Evolutionary conservation across 2,329 filamentous ascomycete genomes (phyloP).

Genomic region (Fusarium brachygibbosum): DNA sequence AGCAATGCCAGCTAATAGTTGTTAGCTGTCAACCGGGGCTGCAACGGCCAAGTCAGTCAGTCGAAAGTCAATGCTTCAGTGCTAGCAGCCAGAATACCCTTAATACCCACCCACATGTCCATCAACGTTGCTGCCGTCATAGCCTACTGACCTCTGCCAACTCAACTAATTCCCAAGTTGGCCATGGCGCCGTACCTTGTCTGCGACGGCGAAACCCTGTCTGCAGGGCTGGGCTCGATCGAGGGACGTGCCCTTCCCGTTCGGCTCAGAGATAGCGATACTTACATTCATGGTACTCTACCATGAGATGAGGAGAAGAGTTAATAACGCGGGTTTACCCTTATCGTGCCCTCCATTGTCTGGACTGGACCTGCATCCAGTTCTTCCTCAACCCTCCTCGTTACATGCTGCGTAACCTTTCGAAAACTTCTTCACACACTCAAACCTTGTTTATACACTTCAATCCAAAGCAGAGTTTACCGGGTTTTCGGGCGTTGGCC

Average conservation of each 20-base stretch:
- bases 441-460: slow-evolving; percentile 11
- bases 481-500: slow-evolving; percentile 21
- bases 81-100: slow-evolving; percentile 20
- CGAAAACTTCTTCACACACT: slow-evolving; percentile 28
- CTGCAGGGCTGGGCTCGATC: slow-evolving; percentile 36
- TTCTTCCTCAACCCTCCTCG: slow-evolving; percentile 20
- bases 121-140: slow-evolving; percentile 41
- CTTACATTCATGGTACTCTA: slow-evolving; percentile 29
- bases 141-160: slow-evolving; percentile 28
- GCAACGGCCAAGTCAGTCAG: slow-evolving; percentile 26
- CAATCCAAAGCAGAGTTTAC: slow-evolving; percentile 39
- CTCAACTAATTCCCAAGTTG: slow-evolving; percentile 41
- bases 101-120: slow-evolving; percentile 33
- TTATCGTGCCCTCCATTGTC: slow-evolving; percentile 38
- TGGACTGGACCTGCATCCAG: slow-evolving; percentile 27
- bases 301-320: slow-evolving; percentile 38
- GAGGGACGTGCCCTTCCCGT: slow-evolving; percentile 47
- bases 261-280: slow-evolving; percentile 38
- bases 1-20: slow-evolving; percentile 11
- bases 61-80: slow-evolving; percentile 16
- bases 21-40: slow-evolving; percentile 18
- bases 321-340: slow-evolving; percentile 45
- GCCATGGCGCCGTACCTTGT: slow-evolving; percentile 30
- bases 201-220: slow-evolving; percentile 42
- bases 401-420: slow-evolving; percentile 8